Conservation (phyloP, 768 basidiomycete genomes). For the Russula brevipes region DNA sequence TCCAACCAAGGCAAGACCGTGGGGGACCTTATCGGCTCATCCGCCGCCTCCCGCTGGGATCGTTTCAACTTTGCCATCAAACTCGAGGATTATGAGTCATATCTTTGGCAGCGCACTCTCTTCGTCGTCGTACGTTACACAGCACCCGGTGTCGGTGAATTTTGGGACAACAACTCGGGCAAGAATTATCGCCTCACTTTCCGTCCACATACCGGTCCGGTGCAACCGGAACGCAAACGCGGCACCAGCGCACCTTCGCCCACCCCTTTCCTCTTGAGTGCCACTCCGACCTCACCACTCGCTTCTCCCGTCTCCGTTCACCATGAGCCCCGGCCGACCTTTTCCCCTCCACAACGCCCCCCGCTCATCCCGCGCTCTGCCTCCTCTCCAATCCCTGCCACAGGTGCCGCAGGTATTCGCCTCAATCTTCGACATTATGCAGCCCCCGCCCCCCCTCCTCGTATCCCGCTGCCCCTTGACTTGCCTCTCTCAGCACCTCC, state of each 20-base stretch:
- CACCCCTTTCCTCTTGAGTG: conserved; percentile 17
- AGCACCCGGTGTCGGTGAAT: conserved; percentile 53
- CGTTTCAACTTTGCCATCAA: conserved; percentile 51
- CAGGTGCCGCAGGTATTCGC: conserved; percentile 4
- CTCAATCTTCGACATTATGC: conserved; percentile 25
- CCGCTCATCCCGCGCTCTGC: conserved; percentile 12
- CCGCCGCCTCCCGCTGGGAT: conserved; percentile 29
- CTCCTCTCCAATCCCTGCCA: conserved; percentile 15
- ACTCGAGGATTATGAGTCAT: conserved; percentile 62
- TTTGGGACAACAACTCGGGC: conserved; percentile 90
- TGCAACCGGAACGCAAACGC: conserved; percentile 17
- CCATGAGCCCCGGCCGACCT: conserved; percentile 14
- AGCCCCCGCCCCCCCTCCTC: conserved; percentile 16
- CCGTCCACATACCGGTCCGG: conserved; percentile 27
- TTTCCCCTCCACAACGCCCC: conserved; percentile 8
- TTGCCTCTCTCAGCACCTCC: neutral
- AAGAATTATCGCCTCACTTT: conserved; percentile 77
- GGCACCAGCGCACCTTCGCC: neutral
- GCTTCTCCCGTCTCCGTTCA: conserved; percentile 2
- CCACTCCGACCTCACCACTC: conserved; percentile 7
- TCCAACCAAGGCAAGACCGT: conserved; percentile 27
- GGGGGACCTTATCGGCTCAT: conserved; percentile 40
- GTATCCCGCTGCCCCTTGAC: neutral
- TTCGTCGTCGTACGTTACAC: conserved; percentile 58
- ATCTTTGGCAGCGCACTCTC: conserved; percentile 47